phyloP scores from a whole-genome alignment of 371 early-diverging fungal species.

The Apophysomyces sp. region DNA sequence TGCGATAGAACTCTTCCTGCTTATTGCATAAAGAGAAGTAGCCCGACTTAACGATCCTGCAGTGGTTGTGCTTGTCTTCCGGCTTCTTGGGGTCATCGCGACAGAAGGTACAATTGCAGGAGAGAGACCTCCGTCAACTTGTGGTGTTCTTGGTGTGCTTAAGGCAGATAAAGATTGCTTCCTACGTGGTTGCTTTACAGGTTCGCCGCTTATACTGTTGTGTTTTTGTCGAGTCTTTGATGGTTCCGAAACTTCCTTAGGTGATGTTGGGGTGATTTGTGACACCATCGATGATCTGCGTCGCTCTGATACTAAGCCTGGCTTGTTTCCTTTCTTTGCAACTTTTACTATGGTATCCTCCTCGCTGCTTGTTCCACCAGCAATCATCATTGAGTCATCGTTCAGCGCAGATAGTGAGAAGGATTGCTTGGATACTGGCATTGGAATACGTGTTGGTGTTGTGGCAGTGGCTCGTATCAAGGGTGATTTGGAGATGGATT shows the following conservation, averaged over 20 bases:
- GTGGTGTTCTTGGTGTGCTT: not conserved
- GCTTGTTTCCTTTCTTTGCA: not conserved
- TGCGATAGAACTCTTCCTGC: conserved; percentile 5
- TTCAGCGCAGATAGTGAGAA: conserved; percentile 10
- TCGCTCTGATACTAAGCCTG: not conserved
- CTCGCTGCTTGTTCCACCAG: conserved; percentile 17
- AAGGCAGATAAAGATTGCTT: not conserved
- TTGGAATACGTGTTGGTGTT: conserved; percentile 25
- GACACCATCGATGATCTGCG: too few species aligned
- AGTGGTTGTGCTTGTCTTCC: not conserved
- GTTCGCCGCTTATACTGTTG: not conserved
- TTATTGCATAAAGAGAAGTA: conserved; percentile 8
- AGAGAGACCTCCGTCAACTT: not conserved
- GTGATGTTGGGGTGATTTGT: not conserved
- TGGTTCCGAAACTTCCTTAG: not conserved
- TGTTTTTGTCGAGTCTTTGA: not conserved
- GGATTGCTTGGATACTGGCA: conserved; percentile 6
- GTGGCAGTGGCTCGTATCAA: conserved; percentile 11
- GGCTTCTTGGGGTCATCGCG: not conserved
- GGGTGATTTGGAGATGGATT: conserved; percentile 22
- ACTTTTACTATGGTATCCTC: conserved; percentile 12
- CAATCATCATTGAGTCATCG: not conserved
- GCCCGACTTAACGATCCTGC: conserved; percentile 1
- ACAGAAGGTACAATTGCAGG: not conserved
- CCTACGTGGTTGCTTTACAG: not conserved